phyloP scores from a whole-genome alignment of 2,329 filamentous ascomycete species.

The Colletotrichum shisoi region DNA sequence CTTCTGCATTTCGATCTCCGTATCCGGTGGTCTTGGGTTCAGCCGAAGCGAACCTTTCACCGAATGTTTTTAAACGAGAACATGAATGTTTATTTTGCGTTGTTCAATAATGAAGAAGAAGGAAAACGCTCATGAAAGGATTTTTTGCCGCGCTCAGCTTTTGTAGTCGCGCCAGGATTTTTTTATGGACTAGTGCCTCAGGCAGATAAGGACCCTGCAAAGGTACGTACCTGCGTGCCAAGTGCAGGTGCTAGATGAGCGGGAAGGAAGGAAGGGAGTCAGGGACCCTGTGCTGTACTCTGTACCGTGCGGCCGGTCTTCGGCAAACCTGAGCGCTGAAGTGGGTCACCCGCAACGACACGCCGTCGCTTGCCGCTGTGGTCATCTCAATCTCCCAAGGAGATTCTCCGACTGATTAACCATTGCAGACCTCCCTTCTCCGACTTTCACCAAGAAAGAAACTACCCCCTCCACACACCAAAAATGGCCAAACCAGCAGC shows the following conservation, averaged over 20 bases:
- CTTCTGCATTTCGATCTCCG: slow-evolving; percentile 62
- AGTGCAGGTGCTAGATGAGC: neutral
- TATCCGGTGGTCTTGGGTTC: slow-evolving; percentile 59
- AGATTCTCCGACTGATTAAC: slow-evolving; percentile 5
- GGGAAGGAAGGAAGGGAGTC: neutral
- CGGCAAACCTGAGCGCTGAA: slow-evolving; percentile 22
- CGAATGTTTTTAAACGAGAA: slow-evolving; percentile 46
- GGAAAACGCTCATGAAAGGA: slow-evolving; percentile 41
- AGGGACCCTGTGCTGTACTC: neutral
- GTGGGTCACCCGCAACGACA: slow-evolving; percentile 37
- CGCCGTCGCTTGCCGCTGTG: slow-evolving; percentile 28
- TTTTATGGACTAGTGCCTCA: slow-evolving; percentile 15
- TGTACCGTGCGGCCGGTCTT: slow-evolving; percentile 28
- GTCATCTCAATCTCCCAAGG: slow-evolving; percentile 21
- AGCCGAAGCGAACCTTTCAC: slow-evolving; percentile 57
- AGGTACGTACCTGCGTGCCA: too few relatives aligned
- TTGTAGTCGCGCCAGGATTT: slow-evolving; percentile 33
- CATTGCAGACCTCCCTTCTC: neutral
- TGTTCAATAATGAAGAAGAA: slow-evolving; percentile 54
- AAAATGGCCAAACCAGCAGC: slow-evolving; percentile 45
- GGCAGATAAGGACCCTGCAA: neutral
- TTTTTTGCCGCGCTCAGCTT: slow-evolving; percentile 4
- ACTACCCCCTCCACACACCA: neutral
- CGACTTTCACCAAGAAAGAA: neutral
- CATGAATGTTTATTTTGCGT: slow-evolving; percentile 58